Evolutionary conservation across 2,329 filamentous ascomycete species (phyloP), one percentile per base, ranked within the genome.

Genomic region (Elsinoe fawcettii): DNA sequence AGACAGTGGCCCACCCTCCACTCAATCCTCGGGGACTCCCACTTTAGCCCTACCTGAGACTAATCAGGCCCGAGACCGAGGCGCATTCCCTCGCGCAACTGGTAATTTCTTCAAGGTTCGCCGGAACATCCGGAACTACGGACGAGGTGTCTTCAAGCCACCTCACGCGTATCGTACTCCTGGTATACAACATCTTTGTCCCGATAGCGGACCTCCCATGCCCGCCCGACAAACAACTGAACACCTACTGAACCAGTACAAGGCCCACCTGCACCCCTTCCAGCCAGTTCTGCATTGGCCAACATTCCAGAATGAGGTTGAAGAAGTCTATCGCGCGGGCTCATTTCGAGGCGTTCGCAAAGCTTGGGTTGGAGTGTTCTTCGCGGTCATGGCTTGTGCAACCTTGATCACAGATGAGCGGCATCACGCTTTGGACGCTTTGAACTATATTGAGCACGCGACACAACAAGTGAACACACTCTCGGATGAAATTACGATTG

Each of bases 271-370:
- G 22, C 92, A 97, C 68, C 80, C 84, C 30, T 85, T 88, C 69
- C 86, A 91, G 63, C 93, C 93, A 0, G 84, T 96, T 43, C 66
- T 97, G 8, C 89, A 97, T 70, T 95, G 91, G 87, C 88, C 89
- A 1, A 87, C 81, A 0, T 95, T 97, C 65, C 78, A 86, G 64
- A 78, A 81, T 49, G 81, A 87, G 54, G 87, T 92, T 60, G 88
- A 95, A 58, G 79, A 83, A 7, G 76, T 95, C 5, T 96, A 96
- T 70, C 80, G 81, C 57, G 73, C 75, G 41, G 81, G 83, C 3
- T 80, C 80, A 43, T 75, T 87, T 16, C 75, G 80, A 27, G 80
- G 80, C 2, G 76, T 82, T 5, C 76, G 86, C 0, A 78, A 83
- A 14, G 82, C 85, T 34, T 96, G 89, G 84, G 77, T 87, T 32